These are phyloP conservation scores for Climacium dendroides DNA, from an alignment of 225 moss, liverwort and hornwort species.

Conservation along the genomic window DNA sequence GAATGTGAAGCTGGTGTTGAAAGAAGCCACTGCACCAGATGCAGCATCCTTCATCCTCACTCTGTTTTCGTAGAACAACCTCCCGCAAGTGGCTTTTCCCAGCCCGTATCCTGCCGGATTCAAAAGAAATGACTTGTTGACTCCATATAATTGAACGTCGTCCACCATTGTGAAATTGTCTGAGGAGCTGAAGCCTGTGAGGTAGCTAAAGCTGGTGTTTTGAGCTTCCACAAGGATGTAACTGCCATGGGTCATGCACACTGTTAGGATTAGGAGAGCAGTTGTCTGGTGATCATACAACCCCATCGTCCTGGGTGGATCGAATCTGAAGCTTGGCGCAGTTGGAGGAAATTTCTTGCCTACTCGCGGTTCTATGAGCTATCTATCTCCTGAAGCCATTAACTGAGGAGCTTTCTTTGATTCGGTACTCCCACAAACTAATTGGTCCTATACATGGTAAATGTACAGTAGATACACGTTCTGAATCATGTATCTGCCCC, in stretches of 20 bases:
- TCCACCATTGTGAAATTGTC: not conserved
- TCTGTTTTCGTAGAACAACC: not conserved
- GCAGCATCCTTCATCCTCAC: not conserved
- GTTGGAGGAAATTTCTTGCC: not conserved
- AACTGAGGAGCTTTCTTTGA: not conserved
- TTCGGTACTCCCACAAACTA: not conserved
- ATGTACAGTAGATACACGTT: too few relatives aligned
- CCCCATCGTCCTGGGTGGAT: not conserved
- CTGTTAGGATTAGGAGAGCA: not conserved
- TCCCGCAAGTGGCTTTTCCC: not conserved
- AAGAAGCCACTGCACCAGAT: not conserved
- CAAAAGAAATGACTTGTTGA: not conserved
- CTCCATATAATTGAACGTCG: not conserved
- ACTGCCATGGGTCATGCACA: not conserved
- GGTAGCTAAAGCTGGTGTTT: not conserved
- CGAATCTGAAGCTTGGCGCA: not conserved
- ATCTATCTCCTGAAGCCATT: not conserved
- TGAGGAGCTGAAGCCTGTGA: not conserved
- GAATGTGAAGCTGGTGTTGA: slow-evolving; percentile 9
- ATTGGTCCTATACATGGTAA: not conserved
- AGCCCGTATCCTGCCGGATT: not conserved
- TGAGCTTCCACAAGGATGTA: not conserved
- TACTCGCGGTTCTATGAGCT: not conserved
- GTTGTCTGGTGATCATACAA: not conserved
- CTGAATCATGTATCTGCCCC: not conserved